A percentile compares a stretch with the other conserved stretches of the same genome.
Evolutionary conservation across 345 rosid genomes (phyloP).

Genomic region (Xanthoceras sorbifolium): DNA sequence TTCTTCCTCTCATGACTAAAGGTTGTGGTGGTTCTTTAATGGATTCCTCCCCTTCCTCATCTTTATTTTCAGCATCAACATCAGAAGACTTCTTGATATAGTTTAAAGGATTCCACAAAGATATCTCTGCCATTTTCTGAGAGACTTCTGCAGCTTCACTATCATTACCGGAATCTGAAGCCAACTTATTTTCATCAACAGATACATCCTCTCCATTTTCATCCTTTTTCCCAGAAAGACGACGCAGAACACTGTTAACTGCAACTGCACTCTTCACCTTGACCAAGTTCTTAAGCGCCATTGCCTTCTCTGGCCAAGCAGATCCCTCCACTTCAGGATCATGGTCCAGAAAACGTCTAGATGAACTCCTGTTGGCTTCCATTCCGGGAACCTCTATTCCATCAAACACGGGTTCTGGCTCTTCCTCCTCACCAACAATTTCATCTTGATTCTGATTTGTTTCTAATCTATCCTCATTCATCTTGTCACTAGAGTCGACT

Average conservation of each 20-base stretch:
- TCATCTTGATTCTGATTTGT: constrained; percentile 31
- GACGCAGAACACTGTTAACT: constrained; percentile 57
- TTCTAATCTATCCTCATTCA: constrained; percentile 30
- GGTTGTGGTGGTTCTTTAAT: constrained; percentile 38
- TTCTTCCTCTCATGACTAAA: constrained; percentile 63
- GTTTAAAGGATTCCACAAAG: constrained; percentile 69
- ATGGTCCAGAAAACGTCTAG: constrained; percentile 37
- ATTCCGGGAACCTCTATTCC: constrained; percentile 52
- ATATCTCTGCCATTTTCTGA: constrained; percentile 41
- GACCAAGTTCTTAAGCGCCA: constrained; percentile 63
- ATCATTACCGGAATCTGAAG: constrained; percentile 32
- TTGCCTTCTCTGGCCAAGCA: constrained; percentile 74
- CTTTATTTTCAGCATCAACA: constrained; percentile 38
- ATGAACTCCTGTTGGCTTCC: constrained; percentile 36
- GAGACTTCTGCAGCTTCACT: constrained; percentile 35
- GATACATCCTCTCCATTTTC: constrained; percentile 28
- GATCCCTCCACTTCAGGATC: constrained; percentile 42
- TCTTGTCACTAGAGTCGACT: constrained; percentile 17
- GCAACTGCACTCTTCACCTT: constrained; percentile 63
- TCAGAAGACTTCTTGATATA: constrained; percentile 53
- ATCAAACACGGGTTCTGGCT: constrained; percentile 48
- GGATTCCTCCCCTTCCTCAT: constrained; percentile 29
- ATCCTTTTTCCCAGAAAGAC: constrained; percentile 50
- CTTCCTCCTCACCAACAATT: constrained; percentile 35
- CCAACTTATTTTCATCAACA: constrained; percentile 32